Evolutionary conservation across 2,329 filamentous ascomycete species (phyloP).

Genomic region (Aspergillus sp.): DNA sequence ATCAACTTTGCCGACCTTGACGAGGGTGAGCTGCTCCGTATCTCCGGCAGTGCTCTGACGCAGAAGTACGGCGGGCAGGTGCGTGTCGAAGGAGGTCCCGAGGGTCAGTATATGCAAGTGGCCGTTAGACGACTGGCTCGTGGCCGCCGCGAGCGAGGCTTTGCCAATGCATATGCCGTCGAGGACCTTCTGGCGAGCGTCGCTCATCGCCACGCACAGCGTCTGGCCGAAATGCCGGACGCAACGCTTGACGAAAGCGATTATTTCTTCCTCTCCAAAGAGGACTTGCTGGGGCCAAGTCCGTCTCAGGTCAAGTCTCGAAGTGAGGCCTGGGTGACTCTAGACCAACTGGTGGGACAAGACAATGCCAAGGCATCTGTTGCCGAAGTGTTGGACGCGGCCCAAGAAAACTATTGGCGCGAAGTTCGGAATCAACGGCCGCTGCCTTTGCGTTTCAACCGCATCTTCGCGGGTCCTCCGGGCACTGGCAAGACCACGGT

Average conservation of each 20-base stretch:
- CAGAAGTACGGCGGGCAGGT: conserved; percentile 10
- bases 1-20: conserved; percentile 12
- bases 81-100: conserved; percentile 14
- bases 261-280: conserved; percentile 14
- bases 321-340: conserved; percentile 10
- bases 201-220: conserved; percentile 9
- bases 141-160: conserved; percentile 8
- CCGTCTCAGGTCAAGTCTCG: conserved; percentile 7
- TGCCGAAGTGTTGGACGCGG: conserved; percentile 7
- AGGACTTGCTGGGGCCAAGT: conserved; percentile 12
- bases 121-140: conserved; percentile 12
- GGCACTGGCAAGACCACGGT: conserved; percentile 16
- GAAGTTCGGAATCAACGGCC: conserved; percentile 13
- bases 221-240: neutral
- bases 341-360: conserved; percentile 13
- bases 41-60: conserved; percentile 4
- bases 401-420: conserved; percentile 13
- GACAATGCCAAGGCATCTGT: conserved; percentile 11
- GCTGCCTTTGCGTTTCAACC: conserved; percentile 9
- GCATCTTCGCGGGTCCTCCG: conserved; percentile 12
- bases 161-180: conserved; percentile 11
- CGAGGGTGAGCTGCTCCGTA: conserved; percentile 5
- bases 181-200: conserved; percentile 10
- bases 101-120: conserved; percentile 13
- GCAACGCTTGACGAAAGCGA: conserved; percentile 10